phyloP scores from a whole-genome alignment of 1,284 basidiomycete genomes.

The Ceratobasidium sp. region DNA sequence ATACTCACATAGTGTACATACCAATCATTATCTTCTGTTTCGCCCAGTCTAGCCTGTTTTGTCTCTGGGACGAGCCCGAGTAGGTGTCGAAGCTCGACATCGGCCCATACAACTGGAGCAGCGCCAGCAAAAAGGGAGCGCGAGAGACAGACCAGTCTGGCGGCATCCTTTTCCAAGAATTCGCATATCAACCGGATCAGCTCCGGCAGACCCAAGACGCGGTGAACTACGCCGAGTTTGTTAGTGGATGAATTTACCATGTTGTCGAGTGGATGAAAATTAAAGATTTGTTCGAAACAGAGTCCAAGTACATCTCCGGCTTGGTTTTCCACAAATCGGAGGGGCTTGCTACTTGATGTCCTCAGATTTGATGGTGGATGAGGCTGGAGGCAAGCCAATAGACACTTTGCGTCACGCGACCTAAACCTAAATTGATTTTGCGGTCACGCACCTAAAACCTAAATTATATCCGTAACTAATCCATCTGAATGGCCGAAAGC shows the following conservation, averaged over 20 bases:
- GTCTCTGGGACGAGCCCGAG: not conserved
- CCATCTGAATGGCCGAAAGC: too few relatives aligned
- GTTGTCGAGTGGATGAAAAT: too few relatives aligned
- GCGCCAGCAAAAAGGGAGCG: not conserved
- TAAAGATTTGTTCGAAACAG: too few relatives aligned
- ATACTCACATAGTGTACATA: not conserved
- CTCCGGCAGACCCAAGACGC: not conserved
- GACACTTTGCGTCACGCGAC: too few relatives aligned
- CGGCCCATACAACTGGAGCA: not conserved
- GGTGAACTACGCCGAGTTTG: not conserved
- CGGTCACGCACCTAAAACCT: too few relatives aligned
- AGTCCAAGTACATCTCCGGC: too few relatives aligned
- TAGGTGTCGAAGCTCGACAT: not conserved
- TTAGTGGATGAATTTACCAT: not conserved
- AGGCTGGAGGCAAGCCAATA: too few relatives aligned
- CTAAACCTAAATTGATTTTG: too few relatives aligned
- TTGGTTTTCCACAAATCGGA: too few relatives aligned
- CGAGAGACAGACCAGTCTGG: not conserved
- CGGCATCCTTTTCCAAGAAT: not conserved
- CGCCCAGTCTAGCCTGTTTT: not conserved
- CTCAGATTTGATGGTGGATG: too few relatives aligned
- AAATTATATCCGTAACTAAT: too few relatives aligned
- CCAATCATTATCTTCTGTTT: not conserved
- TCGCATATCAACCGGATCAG: not conserved
- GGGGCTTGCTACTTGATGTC: too few relatives aligned